Conservation (phyloP, 1,284 basidiomycete species). For the Sanghuangporus baumii region DNA sequence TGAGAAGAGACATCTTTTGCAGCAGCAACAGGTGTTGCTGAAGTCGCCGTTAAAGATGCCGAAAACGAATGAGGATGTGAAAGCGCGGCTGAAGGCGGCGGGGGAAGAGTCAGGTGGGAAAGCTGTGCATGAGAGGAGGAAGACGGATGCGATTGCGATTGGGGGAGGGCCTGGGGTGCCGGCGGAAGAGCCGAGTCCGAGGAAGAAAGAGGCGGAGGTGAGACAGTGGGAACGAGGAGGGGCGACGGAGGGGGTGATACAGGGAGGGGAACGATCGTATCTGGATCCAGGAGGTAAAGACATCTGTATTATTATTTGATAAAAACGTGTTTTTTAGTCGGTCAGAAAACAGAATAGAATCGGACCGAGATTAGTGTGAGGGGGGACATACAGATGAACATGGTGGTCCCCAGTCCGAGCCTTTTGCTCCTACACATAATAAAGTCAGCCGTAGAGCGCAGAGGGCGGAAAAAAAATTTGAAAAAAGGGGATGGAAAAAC, state of each 20-base stretch:
- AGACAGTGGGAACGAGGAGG: conserved; percentile 3
- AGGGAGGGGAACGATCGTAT: conserved; percentile 20
- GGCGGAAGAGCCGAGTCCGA: neutral
- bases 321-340: conserved; percentile 4
- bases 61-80: neutral
- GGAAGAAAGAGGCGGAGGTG: neutral
- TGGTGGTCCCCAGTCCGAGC: conserved; percentile 46
- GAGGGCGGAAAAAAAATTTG: neutral
- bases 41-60: neutral
- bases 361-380: conserved; percentile 6
- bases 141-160: neutral
- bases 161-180: conserved; percentile 1
- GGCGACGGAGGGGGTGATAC: conserved; percentile 11
- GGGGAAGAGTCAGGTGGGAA: conserved; percentile 2
- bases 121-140: neutral
- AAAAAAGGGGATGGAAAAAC: conserved; percentile 4
- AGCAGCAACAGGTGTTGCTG: neutral
- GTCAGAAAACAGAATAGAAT: conserved; percentile 4
- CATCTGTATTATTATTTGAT: conserved; percentile 16
- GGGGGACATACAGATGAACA: conserved; percentile 66
- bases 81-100: neutral
- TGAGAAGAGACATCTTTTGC: neutral
- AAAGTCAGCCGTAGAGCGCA: neutral
- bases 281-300: conserved; percentile 26
- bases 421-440: conserved; percentile 23